These are phyloP conservation scores for Fusarium camptoceras DNA, from an alignment of 2,329 filamentous ascomycete species.

Conservation along the genomic window DNA sequence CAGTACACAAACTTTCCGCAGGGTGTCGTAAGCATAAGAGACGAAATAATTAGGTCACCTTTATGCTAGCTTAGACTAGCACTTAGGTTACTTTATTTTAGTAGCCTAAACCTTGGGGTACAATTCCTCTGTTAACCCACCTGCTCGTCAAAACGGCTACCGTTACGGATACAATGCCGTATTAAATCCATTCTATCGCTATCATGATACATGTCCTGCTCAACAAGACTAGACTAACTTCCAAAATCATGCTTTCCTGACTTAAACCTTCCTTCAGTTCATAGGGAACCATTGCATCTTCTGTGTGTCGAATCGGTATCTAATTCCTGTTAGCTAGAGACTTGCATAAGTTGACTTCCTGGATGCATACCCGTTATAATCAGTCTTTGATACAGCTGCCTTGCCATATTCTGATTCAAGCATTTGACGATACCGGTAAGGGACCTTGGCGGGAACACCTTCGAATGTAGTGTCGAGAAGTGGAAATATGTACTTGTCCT, in stretches of 20 bases:
- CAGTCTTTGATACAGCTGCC: conserved; percentile 61
- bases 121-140: too few relatives aligned
- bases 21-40: too few relatives aligned
- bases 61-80: too few relatives aligned
- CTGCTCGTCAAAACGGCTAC: not conserved
- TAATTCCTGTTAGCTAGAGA: conserved; percentile 41
- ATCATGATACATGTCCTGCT: not conserved
- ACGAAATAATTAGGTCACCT: too few relatives aligned
- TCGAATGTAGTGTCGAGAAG: conserved; percentile 77
- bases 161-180: not conserved
- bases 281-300: conserved; percentile 51
- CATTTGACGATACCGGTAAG: conserved; percentile 70
- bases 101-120: too few relatives aligned
- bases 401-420: conserved; percentile 68
- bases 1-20: not conserved
- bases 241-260: not conserved
- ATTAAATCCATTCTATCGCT: conserved; percentile 10
- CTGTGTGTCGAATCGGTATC: conserved; percentile 56
- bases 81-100: too few relatives aligned
- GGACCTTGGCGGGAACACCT: conserved; percentile 73
- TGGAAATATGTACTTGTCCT: conserved; percentile 73
- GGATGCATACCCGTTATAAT: conserved; percentile 63
- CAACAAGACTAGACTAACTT: not conserved
- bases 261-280: not conserved
- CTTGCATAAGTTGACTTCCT: too few relatives aligned